Conservation (phyloP, 257 asterid genomes). For the Verbascum thapsus region DNA sequence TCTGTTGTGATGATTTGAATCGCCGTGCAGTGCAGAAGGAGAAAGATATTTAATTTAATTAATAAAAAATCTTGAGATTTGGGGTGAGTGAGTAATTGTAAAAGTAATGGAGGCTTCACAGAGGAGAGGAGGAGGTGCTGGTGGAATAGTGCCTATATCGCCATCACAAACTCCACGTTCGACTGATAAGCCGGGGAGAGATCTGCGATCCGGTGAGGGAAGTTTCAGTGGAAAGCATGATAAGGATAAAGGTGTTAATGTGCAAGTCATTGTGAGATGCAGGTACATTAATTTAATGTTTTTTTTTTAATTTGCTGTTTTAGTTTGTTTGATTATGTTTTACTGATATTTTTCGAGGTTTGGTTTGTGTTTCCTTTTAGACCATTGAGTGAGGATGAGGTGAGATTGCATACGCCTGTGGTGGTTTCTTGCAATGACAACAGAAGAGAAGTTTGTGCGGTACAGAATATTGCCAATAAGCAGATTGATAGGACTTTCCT, state of each 20-base stretch:
- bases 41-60: conserved; percentile 12
- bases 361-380: conserved; percentile 32
- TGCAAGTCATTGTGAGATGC: conserved; percentile 97
- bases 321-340: conserved; percentile 8
- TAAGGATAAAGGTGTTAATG: conserved; percentile 88
- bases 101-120: conserved; percentile 66
- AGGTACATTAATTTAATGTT: conserved; percentile 45
- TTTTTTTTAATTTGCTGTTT: background rate
- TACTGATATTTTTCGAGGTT: background rate
- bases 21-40: conserved; percentile 22
- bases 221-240: conserved; percentile 73
- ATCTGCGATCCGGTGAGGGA: conserved; percentile 93
- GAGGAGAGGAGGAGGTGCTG: conserved; percentile 65
- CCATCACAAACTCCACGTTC: conserved; percentile 88
- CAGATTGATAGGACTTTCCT: conserved; percentile 93
- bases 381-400: conserved; percentile 93
- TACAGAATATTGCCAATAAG: conserved; percentile 96
- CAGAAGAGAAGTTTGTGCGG: conserved; percentile 87
- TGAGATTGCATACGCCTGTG: conserved; percentile 75
- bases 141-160: conserved; percentile 58
- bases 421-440: conserved; percentile 87
- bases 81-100: conserved; percentile 20
- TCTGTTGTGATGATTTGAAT: conserved; percentile 34
- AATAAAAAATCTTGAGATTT: conserved; percentile 35
- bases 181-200: conserved; percentile 67